Base-by-base conservation (phyloP, 148 eudicot species). In the Chenopodium suecicum region DNA sequence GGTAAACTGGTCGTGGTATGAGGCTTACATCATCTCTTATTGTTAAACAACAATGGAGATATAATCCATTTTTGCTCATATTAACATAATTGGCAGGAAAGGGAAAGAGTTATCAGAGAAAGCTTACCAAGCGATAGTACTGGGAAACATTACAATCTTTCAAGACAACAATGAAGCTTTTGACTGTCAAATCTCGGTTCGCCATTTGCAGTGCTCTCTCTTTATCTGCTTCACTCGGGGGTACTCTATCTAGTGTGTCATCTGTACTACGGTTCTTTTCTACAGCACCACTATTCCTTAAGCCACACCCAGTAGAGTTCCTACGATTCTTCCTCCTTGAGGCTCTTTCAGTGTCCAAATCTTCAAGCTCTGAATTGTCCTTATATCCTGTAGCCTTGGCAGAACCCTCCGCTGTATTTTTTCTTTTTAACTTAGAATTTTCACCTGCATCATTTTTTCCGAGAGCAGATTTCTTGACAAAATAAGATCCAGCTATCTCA, bases 401-500 rank as follows among this genome's bases (percentile, higher is more conserved):
- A 47, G 76, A 78, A 64, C 62, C 9, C 66, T 54, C 83, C 63
- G 22, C 44, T 12, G 63, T 60, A 9, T 46, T 11, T 70, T 64
- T 76, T 67, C 70, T 70, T 54, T 77, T 80, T 19, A 75, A 48
- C 70, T 19, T 76, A 58, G 70, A 72, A 58, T 22, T 70, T 69
- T 25, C 78, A 74, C 50, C 73, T 11, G n/a, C 52, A 47, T 22
- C 62, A 31, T 31, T 22, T 31, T 65, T 68, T 20, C 16, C 9
- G 76, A 52, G 54, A 71, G 25, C 68, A 63, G 77, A 64, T 72
- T 77, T 72, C 56, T 32, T 80, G 62, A 84, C 86, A 84, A 84
- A 84, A 69, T 77, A 84, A 19, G 86, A 81, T 10, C 74, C 66
- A 47, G 65, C 86, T 25, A 72, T 72, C 73, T 84, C 86, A 72